Evolutionary conservation across 192 early-diverging fungal species (phyloP).

Genomic region (Chytriomyces confervae): DNA sequence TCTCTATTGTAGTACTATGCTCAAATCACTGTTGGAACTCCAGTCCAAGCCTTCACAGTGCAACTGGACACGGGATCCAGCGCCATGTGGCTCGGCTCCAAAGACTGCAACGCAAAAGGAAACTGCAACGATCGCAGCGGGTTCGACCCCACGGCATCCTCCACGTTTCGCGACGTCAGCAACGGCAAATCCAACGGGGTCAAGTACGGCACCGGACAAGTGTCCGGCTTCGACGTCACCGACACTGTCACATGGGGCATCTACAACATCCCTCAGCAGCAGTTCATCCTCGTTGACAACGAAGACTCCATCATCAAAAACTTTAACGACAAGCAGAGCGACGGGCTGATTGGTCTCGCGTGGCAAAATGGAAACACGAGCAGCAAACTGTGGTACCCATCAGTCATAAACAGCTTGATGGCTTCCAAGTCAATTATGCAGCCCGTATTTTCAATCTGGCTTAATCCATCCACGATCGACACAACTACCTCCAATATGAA

Average conservation of each 20-base stretch:
- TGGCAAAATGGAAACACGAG: neutral
- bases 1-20: neutral
- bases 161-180: neutral
- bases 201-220: neutral
- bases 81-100: neutral
- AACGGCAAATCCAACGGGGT: neutral
- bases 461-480: neutral
- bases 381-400: neutral
- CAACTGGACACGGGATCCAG: conserved; percentile 1
- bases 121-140: neutral
- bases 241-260: neutral
- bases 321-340: no score
- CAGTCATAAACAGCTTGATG: neutral
- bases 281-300: neutral
- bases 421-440: neutral
- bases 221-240: neutral
- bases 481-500: neutral
- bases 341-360: neutral
- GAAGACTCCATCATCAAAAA: neutral
- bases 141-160: neutral
- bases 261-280: neutral
- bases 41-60: neutral
- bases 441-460: neutral
- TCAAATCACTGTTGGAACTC: neutral
- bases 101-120: neutral